phyloP scores from a whole-genome alignment of 2,329 filamentous ascomycete genomes.

The Fusarium ambrosium region DNA sequence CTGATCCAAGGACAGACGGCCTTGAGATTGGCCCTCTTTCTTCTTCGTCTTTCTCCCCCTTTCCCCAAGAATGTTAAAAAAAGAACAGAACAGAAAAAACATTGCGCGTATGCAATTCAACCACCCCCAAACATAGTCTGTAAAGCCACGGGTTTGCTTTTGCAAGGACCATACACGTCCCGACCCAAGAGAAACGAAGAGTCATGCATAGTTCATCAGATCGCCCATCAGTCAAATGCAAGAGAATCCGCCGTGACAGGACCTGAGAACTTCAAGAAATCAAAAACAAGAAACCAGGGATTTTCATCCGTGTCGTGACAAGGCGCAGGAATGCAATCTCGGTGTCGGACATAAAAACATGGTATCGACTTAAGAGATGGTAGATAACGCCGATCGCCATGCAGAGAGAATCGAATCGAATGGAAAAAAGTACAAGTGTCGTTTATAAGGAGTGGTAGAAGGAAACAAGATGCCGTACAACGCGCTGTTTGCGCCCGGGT shows the following conservation, averaged over 20 bases:
- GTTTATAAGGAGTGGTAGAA: slow-evolving; percentile 40
- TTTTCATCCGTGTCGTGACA: slow-evolving; percentile 3
- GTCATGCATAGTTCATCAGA: slow-evolving; percentile 16
- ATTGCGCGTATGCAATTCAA: slow-evolving; percentile 20
- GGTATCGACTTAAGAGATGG: slow-evolving; percentile 37
- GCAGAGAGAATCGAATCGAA: slow-evolving; percentile 50
- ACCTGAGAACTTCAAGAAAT: slow-evolving; percentile 11
- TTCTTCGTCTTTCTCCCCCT: background rate
- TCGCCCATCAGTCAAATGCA: slow-evolving; percentile 14
- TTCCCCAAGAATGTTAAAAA: slow-evolving; percentile 16
- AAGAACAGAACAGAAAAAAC: slow-evolving; percentile 24
- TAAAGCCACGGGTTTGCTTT: slow-evolving; percentile 25
- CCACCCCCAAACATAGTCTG: slow-evolving; percentile 43
- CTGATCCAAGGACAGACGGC: slow-evolving; percentile 27
- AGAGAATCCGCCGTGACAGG: background rate
- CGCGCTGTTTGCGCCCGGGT: slow-evolving; percentile 12
- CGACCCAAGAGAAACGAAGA: slow-evolving; percentile 35
- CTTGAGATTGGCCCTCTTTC: slow-evolving; percentile 12
- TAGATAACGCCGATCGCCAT: slow-evolving; percentile 57
- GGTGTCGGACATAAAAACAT: slow-evolving; percentile 20
- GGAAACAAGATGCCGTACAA: slow-evolving; percentile 22
- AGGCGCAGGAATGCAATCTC: slow-evolving; percentile 26
- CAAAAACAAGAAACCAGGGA: slow-evolving; percentile 16
- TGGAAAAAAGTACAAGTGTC: slow-evolving; percentile 15
- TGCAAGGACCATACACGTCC: slow-evolving; percentile 20